phyloP scores from a whole-genome alignment of 192 early-diverging fungal species.

The Linnemannia hyalina region DNA sequence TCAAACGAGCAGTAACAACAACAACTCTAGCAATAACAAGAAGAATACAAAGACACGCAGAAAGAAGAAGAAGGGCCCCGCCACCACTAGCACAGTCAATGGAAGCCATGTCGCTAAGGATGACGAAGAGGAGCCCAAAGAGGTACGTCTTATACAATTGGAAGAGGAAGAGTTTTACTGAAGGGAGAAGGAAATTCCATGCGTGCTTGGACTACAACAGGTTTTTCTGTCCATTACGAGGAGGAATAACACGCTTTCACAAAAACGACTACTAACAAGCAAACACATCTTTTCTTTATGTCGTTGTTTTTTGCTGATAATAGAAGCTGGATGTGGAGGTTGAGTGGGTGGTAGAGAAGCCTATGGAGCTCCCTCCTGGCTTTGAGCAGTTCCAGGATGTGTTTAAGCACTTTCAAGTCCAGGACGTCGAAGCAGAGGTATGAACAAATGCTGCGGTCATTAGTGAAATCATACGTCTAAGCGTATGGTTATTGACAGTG shows the following conservation, averaged over 20 bases:
- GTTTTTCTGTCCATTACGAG: not conserved
- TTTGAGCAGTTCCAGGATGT: conserved; percentile 60
- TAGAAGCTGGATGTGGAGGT: conserved; percentile 46
- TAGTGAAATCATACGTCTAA: not conserved
- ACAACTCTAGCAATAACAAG: conserved; percentile 16
- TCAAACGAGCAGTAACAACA: not conserved
- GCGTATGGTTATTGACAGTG: not conserved
- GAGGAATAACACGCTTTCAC: not conserved
- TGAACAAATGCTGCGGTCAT: not conserved
- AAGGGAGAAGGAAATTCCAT: not conserved
- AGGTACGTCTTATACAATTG: not conserved
- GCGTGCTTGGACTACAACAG: not conserved
- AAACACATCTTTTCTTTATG: not conserved
- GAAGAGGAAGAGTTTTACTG: not conserved
- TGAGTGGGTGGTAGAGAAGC: conserved; percentile 45
- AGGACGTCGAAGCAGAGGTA: conserved; percentile 54
- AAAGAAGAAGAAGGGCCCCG: conserved; percentile 41
- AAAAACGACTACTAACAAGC: not conserved
- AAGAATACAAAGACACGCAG: conserved; percentile 39
- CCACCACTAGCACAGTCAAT: not conserved
- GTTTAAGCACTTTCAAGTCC: conserved; percentile 59
- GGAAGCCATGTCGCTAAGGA: conserved; percentile 13
- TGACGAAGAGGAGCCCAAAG: conserved; percentile 5
- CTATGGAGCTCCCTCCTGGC: conserved; percentile 42
- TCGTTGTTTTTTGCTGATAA: not conserved